phyloP scores from a whole-genome alignment of 176 grass and related monocot genomes.

The Hordeum marinum region DNA sequence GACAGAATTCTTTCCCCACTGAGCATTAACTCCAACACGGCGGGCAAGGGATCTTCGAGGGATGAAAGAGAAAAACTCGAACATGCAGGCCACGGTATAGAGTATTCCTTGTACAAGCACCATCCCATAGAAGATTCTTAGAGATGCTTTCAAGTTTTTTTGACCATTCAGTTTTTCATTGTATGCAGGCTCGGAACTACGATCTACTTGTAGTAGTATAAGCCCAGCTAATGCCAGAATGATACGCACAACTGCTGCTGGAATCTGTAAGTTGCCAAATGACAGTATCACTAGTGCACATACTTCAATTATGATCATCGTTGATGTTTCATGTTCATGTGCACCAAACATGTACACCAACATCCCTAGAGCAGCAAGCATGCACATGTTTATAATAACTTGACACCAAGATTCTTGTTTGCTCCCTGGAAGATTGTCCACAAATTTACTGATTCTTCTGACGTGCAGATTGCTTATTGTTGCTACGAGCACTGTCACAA shows the following conservation, averaged over 20 bases:
- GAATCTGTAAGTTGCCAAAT: neutral
- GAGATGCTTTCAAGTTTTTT: too few relatives aligned
- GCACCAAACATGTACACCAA: neutral
- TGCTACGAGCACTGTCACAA: neutral
- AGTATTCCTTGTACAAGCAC: constrained; percentile 5
- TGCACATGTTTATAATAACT: neutral
- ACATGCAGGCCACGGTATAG: neutral
- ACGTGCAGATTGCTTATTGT: neutral
- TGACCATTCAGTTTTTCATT: too few relatives aligned
- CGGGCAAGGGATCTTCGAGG: neutral
- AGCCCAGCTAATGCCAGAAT: neutral
- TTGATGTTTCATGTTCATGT: neutral
- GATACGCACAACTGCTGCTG: neutral
- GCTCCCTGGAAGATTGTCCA: neutral
- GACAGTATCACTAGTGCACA: neutral
- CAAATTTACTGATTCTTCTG: neutral
- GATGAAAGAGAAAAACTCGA: neutral
- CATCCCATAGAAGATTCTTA: neutral
- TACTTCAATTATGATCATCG: neutral
- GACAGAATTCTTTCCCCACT: neutral
- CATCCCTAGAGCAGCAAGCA: neutral
- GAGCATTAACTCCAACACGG: neutral
- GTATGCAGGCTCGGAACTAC: too few relatives aligned
- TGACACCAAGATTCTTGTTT: neutral
- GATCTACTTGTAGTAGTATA: too few relatives aligned